Evolutionary conservation across 768 basidiomycete species (phyloP).

Genomic region (Leucocoprinus leucothites): DNA sequence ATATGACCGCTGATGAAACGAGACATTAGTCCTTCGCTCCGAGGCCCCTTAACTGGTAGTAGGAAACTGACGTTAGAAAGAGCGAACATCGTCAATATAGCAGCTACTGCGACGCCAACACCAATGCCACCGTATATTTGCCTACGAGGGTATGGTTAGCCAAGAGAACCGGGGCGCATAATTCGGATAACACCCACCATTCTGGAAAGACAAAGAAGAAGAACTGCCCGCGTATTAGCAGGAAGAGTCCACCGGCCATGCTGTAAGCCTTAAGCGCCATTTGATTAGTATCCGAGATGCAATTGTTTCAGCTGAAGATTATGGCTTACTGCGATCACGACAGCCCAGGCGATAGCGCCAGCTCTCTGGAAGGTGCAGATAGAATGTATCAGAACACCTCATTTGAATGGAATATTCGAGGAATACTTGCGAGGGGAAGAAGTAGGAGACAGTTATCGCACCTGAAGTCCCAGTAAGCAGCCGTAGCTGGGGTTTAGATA

Average conservation of each 20-base stretch:
- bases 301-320: slow-evolving; percentile 8
- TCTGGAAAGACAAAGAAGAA: slow-evolving; percentile 65
- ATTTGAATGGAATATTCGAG: slow-evolving; percentile 11
- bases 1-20: slow-evolving; percentile 56
- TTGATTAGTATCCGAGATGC: slow-evolving; percentile 11
- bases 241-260: slow-evolving; percentile 60
- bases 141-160: slow-evolving; percentile 33
- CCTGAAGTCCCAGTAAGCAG: slow-evolving; percentile 33
- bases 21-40: slow-evolving; percentile 14
- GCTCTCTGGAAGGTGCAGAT: slow-evolving; percentile 44
- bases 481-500: slow-evolving; percentile 7
- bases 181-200: slow-evolving; percentile 38
- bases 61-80: slow-evolving; percentile 55
- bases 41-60: slow-evolving; percentile 12
- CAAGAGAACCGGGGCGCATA: background rate
- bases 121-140: slow-evolving; percentile 69
- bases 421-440: slow-evolving; percentile 60
- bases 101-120: slow-evolving; percentile 46
- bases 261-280: slow-evolving; percentile 51
- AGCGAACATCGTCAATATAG: slow-evolving; percentile 53
- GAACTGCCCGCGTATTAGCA: slow-evolving; percentile 59
- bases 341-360: slow-evolving; percentile 71
- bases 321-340: slow-evolving; percentile 51
- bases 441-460: slow-evolving; percentile 79
- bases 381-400: slow-evolving; percentile 25